phyloP scores from a whole-genome alignment of 2,329 filamentous ascomycete species.

The Pseudonectria buxi region DNA sequence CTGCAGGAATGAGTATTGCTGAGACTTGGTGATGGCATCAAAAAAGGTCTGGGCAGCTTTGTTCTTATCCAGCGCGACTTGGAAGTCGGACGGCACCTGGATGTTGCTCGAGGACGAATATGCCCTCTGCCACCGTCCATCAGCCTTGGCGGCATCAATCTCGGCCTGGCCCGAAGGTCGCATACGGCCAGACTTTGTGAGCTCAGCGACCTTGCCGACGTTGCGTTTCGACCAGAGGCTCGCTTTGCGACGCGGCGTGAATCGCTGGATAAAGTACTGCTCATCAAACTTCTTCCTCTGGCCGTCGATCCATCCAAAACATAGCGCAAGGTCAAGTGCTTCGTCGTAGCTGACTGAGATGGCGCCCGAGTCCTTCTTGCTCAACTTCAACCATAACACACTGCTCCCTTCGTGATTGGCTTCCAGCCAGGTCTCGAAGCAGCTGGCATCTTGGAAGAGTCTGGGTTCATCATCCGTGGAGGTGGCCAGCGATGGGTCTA shows the following conservation, averaged over 20 bases:
- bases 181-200: slow-evolving; percentile 44
- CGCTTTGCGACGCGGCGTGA: slow-evolving; percentile 48
- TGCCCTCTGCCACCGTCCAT: slow-evolving; percentile 53
- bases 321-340: slow-evolving; percentile 51
- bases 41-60: slow-evolving; percentile 33
- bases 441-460: slow-evolving; percentile 8
- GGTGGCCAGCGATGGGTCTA: rapidly evolving
- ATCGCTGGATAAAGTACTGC: slow-evolving; percentile 46
- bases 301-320: slow-evolving; percentile 59
- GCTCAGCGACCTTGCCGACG: slow-evolving; percentile 40
- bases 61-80: slow-evolving; percentile 32
- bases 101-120: slow-evolving; percentile 45
- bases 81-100: slow-evolving; percentile 43
- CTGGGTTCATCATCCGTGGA: neutral
- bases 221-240: slow-evolving; percentile 57
- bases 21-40: slow-evolving; percentile 35
- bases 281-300: slow-evolving; percentile 40
- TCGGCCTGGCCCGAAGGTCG: slow-evolving; percentile 38
- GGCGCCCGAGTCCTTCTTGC: slow-evolving; percentile 39
- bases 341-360: slow-evolving; percentile 41
- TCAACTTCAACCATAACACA: slow-evolving; percentile 42
- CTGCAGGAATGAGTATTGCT: slow-evolving; percentile 40
- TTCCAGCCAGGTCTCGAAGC: slow-evolving; percentile 15
- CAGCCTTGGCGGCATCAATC: slow-evolving; percentile 47
- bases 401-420: slow-evolving; percentile 10